Evolutionary conservation across 257 asterid species (phyloP), one percentile per base, ranked within the genome.

Genomic region (Plectranthus barbatus): DNA sequence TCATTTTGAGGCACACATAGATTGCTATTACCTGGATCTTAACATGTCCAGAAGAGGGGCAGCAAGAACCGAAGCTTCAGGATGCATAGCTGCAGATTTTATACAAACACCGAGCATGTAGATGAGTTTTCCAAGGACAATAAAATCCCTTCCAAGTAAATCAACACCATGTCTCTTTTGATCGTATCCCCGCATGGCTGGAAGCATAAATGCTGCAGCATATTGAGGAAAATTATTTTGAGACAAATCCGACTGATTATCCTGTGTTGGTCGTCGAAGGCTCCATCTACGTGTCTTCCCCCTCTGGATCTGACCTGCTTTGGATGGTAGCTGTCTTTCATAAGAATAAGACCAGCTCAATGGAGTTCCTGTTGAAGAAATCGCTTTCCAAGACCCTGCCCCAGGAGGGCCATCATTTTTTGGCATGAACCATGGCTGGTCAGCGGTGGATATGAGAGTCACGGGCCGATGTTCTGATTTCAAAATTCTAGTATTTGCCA

Each of bases 151-250:
- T 44, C 88, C 95, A 44, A 90, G 79, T 76, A 93, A 78, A 77
- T 93, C 95, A 55, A 90, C 90, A 34, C 97, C 97, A 12, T 93
- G 99, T 64, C 89, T 83, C 86, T 82, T 92, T 81, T 79, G 85
- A 75, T 92, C 97, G 68, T 75, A 85, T 66, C 87, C 95, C 72
- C 79, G 80, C 98, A 92, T 92, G 53, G 86, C 86, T 20, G 97
- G 98, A 62, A 92, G 95, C 98, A 92, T 89, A 74, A 92, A 90
- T 31, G 87, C 88, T 1, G 97, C 95, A 50, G 96, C 95, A 80
- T 90, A 85, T 69, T 81, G 88, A 33, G 94, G 97, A 76, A 93
- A 93, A 37, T 47, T 76, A 72, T 93, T 93, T 66, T 79, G 88
- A 70, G 90, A 77, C 74, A 70, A 56, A 44, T 83, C 85, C 53